Conservation (phyloP, 768 basidiomycete genomes). For the Leccinum sublutescens region DNA sequence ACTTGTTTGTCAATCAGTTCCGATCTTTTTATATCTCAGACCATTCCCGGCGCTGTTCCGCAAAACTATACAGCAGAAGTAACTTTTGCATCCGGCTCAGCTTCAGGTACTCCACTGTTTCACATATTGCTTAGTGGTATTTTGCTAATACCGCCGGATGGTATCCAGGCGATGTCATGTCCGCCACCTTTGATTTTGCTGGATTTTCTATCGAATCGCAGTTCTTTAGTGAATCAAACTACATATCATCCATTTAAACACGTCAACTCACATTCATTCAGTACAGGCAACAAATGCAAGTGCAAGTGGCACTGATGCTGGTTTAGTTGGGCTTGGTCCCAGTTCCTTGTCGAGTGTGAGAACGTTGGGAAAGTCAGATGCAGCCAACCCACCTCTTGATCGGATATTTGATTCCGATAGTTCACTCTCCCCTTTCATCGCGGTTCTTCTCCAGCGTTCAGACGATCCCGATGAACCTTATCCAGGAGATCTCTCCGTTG, state of each 20-base stretch:
- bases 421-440: slow-evolving; percentile 58
- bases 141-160: neutral
- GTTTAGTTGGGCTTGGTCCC: slow-evolving; percentile 60
- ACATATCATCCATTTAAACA: neutral
- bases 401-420: slow-evolving; percentile 61
- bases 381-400: slow-evolving; percentile 57
- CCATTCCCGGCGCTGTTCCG: slow-evolving; percentile 38
- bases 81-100: slow-evolving; percentile 53
- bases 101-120: slow-evolving; percentile 38
- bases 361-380: slow-evolving; percentile 29
- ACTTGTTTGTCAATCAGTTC: slow-evolving; percentile 42
- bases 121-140: neutral
- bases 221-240: slow-evolving; percentile 18
- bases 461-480: slow-evolving; percentile 50
- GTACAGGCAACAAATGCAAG: slow-evolving; percentile 18
- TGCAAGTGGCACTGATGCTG: slow-evolving; percentile 18
- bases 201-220: slow-evolving; percentile 50
- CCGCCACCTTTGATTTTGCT: slow-evolving; percentile 30
- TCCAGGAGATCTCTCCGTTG: slow-evolving; percentile 62
- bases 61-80: slow-evolving; percentile 42
- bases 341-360: slow-evolving; percentile 53
- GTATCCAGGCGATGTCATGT: slow-evolving; percentile 27
- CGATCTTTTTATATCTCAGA: slow-evolving; percentile 59
- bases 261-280: slow-evolving; percentile 10
- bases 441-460: slow-evolving; percentile 61